A percentile compares a stretch with the other conserved stretches of the same genome.
Conservation (phyloP, 345 rosid species). For the Eucalyptus caleyi region DNA sequence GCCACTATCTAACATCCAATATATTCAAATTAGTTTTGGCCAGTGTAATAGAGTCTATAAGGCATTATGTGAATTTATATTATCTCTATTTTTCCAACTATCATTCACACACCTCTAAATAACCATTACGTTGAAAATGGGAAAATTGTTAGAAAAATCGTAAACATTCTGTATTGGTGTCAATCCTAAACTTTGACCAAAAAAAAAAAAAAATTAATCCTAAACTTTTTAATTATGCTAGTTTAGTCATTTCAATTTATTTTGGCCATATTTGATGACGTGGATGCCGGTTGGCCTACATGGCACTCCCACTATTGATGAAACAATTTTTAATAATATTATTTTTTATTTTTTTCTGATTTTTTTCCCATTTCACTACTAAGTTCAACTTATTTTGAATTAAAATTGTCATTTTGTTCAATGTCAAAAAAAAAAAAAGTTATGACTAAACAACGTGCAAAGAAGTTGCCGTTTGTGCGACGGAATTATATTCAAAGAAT, state of each 20-base stretch:
- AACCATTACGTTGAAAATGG: not conserved
- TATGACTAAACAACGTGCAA: not conserved
- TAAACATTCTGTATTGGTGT: too few relatives aligned
- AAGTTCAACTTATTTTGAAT: not conserved
- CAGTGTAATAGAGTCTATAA: not conserved
- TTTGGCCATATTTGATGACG: not conserved
- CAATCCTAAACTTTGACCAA: too few relatives aligned
- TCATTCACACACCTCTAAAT: not conserved
- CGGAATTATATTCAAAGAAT: not conserved
- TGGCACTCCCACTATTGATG: not conserved
- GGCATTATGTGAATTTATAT: not conserved
- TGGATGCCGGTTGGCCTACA: accelerated
- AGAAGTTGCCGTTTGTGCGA: not conserved
- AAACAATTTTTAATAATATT: too few relatives aligned
- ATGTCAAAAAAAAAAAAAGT: not conserved
- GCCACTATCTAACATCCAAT: not conserved
- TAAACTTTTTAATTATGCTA: too few relatives aligned
- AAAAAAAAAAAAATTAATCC: too few relatives aligned
- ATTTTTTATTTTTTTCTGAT: too few relatives aligned
- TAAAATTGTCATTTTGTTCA: not conserved
- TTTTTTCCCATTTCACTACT: not conserved
- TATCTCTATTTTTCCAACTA: not conserved
- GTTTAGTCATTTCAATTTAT: not conserved
- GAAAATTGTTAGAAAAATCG: not conserved
- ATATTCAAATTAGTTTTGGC: not conserved